A percentile compares a stretch with the other conserved stretches of the same genome.
Evolutionary conservation across 345 rosid genomes (phyloP).

Genomic region (Hibiscus trionum): DNA sequence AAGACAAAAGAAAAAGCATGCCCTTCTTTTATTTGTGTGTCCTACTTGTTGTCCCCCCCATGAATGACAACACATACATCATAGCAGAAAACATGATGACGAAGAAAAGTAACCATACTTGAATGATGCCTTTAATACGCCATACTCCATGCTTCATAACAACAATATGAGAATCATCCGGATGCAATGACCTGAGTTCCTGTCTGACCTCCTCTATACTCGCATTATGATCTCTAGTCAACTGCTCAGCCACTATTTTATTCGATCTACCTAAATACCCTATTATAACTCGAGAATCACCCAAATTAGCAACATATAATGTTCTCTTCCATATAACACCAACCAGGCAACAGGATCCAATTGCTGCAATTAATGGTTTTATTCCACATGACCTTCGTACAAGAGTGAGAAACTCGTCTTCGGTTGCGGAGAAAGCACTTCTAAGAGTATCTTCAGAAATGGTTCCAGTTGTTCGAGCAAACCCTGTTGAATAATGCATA

Average conservation of each 20-base stretch:
- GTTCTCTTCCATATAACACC: slow-evolving; percentile 84
- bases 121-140: slow-evolving; percentile 97
- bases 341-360: slow-evolving; percentile 87
- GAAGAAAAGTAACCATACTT: slow-evolving; percentile 38
- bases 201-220: slow-evolving; percentile 80
- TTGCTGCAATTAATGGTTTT: slow-evolving; percentile 76
- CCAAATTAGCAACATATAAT: slow-evolving; percentile 72
- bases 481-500: slow-evolving; percentile 28
- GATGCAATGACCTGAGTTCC: slow-evolving; percentile 81
- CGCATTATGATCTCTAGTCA: slow-evolving; percentile 83
- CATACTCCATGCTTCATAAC: slow-evolving; percentile 79
- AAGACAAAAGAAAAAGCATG: too few species aligned
- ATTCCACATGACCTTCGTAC: slow-evolving; percentile 58
- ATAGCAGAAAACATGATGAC: too few species aligned
- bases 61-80: too few species aligned
- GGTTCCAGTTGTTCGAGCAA: slow-evolving; percentile 46
- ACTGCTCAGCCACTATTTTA: slow-evolving; percentile 73
- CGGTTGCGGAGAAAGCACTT: slow-evolving; percentile 70
- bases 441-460: slow-evolving; percentile 67
- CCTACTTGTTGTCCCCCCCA: too few species aligned
- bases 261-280: slow-evolving; percentile 53
- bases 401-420: slow-evolving; percentile 81
- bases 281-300: slow-evolving; percentile 90
- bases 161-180: slow-evolving; percentile 74
- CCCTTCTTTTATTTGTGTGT: too few species aligned